Evolutionary conservation across 768 basidiomycete genomes (phyloP).

Genomic region (Flagelloscypha sp.): DNA sequence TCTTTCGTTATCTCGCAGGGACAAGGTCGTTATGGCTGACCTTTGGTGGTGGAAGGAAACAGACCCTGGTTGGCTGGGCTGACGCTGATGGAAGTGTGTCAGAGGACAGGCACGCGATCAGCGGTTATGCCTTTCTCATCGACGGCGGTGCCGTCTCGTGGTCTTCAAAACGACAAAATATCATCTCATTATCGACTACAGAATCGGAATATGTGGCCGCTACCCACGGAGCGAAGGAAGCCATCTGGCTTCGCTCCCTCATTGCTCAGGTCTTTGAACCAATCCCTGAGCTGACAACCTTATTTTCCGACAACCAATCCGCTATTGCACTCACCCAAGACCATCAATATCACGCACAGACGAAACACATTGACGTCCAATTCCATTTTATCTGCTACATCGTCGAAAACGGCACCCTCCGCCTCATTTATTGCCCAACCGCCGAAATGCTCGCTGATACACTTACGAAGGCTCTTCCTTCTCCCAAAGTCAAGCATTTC

Average conservation of each 20-base stretch:
- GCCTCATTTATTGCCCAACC: constrained; percentile 17
- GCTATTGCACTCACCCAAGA: constrained; percentile 10
- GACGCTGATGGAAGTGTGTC: constrained; percentile 15
- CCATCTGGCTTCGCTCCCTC: constrained; percentile 17
- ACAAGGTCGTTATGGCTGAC: constrained; percentile 15
- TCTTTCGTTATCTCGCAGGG: constrained; percentile 19
- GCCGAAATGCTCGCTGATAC: constrained; percentile 20
- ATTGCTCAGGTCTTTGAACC: constrained; percentile 12
- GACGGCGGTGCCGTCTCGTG: constrained; percentile 24
- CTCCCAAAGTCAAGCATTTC: constrained; percentile 10
- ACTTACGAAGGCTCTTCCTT: constrained; percentile 20
- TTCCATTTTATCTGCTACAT: constrained; percentile 19
- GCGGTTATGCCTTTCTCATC: constrained; percentile 26
- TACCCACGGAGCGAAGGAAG: constrained; percentile 23
- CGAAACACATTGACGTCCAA: constrained; percentile 22
- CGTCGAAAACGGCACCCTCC: constrained; percentile 20
- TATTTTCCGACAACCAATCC: constrained; percentile 13
- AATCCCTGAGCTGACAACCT: constrained; percentile 7
- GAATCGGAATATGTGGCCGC: constrained; percentile 27
- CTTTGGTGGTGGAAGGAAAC: constrained; percentile 21
- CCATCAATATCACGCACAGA: constrained; percentile 12
- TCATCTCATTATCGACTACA: constrained; percentile 25
- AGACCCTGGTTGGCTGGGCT: constrained; percentile 16
- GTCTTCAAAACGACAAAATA: constrained; percentile 26
- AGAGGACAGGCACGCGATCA: constrained; percentile 22